These are phyloP conservation scores for Atkinsonella texensis DNA, from an alignment of 2,329 filamentous ascomycete species.

Conservation along the genomic window DNA sequence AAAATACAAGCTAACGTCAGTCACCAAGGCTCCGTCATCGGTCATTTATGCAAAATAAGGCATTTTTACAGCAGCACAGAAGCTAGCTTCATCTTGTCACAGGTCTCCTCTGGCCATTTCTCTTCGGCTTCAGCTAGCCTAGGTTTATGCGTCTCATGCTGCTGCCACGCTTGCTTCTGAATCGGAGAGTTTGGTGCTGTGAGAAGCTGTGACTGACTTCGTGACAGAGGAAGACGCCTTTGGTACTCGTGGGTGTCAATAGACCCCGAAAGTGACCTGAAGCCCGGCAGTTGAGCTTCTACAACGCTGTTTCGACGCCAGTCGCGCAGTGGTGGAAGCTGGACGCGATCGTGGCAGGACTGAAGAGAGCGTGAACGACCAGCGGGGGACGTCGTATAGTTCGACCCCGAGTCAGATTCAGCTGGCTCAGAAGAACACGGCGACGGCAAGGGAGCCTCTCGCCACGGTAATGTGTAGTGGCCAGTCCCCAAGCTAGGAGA, in stretches of 20 bases:
- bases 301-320: conserved; percentile 2
- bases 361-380: conserved; percentile 16
- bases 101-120: background rate
- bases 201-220: background rate
- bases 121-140: background rate
- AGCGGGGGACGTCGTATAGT: conserved; percentile 47
- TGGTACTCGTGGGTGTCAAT: background rate
- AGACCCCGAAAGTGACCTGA: conserved; percentile 10
- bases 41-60: background rate
- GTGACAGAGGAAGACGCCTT: conserved; percentile 1
- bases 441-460: conserved; percentile 24
- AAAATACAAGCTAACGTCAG: background rate
- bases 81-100: background rate
- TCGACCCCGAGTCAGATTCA: conserved; percentile 53
- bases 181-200: conserved; percentile 1
- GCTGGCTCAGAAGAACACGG: conserved; percentile 35
- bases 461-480: conserved; percentile 7
- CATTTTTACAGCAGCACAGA: background rate
- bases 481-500: background rate
- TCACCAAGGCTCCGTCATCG: background rate
- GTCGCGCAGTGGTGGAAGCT: conserved; percentile 26
- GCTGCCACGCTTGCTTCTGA: conserved; percentile 1
- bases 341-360: conserved; percentile 26
- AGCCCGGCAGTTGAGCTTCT: conserved; percentile 18
- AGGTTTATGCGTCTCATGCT: background rate